Base-by-base conservation (phyloP, 805 yeast genomes). In the Saturnispora saitoi region DNA sequence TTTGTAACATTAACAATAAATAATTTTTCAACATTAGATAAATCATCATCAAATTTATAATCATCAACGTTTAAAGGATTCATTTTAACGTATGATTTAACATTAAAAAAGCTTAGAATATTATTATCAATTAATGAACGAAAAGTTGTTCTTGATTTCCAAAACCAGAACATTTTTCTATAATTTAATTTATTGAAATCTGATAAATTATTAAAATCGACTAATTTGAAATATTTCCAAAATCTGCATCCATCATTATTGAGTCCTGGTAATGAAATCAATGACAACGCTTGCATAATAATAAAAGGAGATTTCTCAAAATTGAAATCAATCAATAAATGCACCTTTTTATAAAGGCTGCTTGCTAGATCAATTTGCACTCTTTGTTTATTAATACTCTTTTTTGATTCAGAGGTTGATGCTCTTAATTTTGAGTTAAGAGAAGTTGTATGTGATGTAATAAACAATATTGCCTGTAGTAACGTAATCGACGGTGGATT, bases 331-430 rank as follows among this genome's bases (percentile, higher is more conserved):
- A 77, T 83, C 26, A 86, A 65, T 0, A 88, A 85, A 65, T 81
- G 82, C 3, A 89, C 90, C 15, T 95, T 71, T 54, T 79, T 75
- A 64, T 79, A 81, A 51, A 86, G 76, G 4, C 86, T 77, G 48
- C 76, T 65, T 45, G 51, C 38, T 2, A 55, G 49, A 30, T 44
- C 45, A 3, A 45, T 76, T 66, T 42, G 84, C 68, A 60, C 32
- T 19, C 56, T 58, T 76, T 9, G 20, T 20, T 20, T 15, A 17
- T 12, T 20, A 19, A 22, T 22, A 17, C 8, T 17, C 14, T 5
- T 10, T 15, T 34, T 34, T 5, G 19, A 4, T 17, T 34, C 22
- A 8, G 38, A 34, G 20, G 15, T 22, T 4, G 38, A 34, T 4
- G n/a, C 10, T 15, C 9, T 17, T 34, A 34, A 9, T 19, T 1